Evolutionary conservation across 2,329 filamentous ascomycete species (phyloP), one percentile per base, ranked within the genome.

Genomic region (Beauveria australis): DNA sequence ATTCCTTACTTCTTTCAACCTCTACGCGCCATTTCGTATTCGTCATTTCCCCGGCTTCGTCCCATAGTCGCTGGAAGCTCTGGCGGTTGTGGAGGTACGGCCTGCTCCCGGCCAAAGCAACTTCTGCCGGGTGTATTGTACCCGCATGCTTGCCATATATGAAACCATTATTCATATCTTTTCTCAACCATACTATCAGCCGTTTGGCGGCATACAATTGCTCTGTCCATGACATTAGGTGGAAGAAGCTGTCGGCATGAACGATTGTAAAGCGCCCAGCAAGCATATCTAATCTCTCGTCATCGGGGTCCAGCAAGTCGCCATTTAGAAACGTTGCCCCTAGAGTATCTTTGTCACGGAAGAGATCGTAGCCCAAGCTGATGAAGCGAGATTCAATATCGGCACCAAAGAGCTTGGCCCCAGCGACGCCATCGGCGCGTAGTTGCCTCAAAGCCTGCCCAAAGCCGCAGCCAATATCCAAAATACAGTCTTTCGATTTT

Each of bases 351-450:
- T 77, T 76, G 63, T 88, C 87, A 51, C 78, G 76, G 72, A 89
- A 89, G 22, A 89, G 75, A 59, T 87, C 82, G 68, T 86, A 85
- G 30, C 83, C 83, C n/a, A 82, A 69, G 12, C 82, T 75, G 57
- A 85, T 75, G 64, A 85, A 82, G n/a, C 72, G 72, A 22, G 74
- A 65, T 48, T 79, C 74, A 3, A 81, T 63, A 63, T 84, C 81
- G 3, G 75, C 73, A 19, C 79, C 81, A 61, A 78, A 78, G n/a
- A 85, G 69, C 51, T 78, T 76, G 18, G 73, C 68, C 5, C 76
- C 72, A 26, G 76, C 71, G 8, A 80, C 80, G 22, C 81, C 82
- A 61, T 82, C 79, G 55, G 72, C 71, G 12, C 76, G 73, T 30
- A 82, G 74, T 65, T 80, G 77, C n/a, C 79, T 76, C 33, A 81